A percentile compares a stretch with the other conserved stretches of the same genome.
phyloP scores from a whole-genome alignment of 345 rosid species.

The Cardiospermum halicacabum region DNA sequence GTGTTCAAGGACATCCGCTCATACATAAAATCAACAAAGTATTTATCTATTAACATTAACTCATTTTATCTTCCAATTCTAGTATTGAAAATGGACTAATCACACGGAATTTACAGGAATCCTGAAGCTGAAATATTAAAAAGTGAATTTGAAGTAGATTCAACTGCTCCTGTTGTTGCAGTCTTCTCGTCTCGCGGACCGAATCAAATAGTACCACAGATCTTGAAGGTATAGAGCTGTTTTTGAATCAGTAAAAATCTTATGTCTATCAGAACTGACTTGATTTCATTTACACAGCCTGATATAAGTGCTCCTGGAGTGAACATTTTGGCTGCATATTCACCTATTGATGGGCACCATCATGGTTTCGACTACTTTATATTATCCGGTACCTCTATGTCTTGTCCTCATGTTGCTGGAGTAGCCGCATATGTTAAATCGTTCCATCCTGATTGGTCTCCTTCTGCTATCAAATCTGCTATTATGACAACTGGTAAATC shows the following conservation, averaged over 20 bases:
- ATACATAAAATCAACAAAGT: conserved; percentile 29
- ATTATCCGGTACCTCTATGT: conserved; percentile 52
- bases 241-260: neutral
- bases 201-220: neutral
- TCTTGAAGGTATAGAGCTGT: conserved; percentile 3
- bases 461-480: conserved; percentile 60
- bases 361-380: conserved; percentile 27
- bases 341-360: conserved; percentile 21
- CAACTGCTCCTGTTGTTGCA: conserved; percentile 7
- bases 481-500: conserved; percentile 57
- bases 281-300: conserved; percentile 22
- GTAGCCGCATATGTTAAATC: conserved; percentile 40
- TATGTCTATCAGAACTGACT: too few species aligned
- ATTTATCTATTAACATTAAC: neutral
- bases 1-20: conserved; percentile 16
- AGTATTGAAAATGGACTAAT: neutral
- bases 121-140: conserved; percentile 17
- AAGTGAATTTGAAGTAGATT: conserved; percentile 8
- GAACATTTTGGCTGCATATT: conserved; percentile 41
- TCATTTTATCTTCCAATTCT: neutral
- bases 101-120: neutral
- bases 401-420: conserved; percentile 55
- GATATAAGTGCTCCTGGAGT: conserved; percentile 47
- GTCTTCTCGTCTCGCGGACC: conserved; percentile 17
- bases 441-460: conserved; percentile 53